Evolutionary conservation across 2,329 filamentous ascomycete species (phyloP), one percentile per base, ranked within the genome.

Genomic region (Akanthomyces muscarius): DNA sequence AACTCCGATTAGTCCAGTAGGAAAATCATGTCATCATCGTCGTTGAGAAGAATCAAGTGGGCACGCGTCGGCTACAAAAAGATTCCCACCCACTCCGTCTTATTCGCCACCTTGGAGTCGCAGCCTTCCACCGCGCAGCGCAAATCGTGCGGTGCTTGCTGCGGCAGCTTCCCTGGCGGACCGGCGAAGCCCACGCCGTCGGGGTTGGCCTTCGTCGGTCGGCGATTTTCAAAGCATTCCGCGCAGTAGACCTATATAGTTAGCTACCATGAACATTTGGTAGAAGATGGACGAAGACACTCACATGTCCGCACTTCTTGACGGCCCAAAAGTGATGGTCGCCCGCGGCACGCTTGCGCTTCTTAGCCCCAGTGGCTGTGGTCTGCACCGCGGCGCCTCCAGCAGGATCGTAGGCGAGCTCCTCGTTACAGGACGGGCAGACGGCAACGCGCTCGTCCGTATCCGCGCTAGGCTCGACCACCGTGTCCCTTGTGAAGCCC

Each of bases 241-340:
- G 81, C 81, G 73, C 86, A 89, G 70, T 86, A 89, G 16, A 88
- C 86, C 86, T 88, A 63, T 36, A 42, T 63, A 38, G 41, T 50
- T 30, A 56, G 55, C 18, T 23, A 18, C 54, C 33, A 11, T 11
- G 33, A 36, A 8, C 33, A 10, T 36, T 11, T 36, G 33, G 10
- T 6, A 30, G 4, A 2, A n/a, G 16, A 25, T 4, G 6, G 28
- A 8, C 2, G 50, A 36, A 25, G 7, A n/a, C 33, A 74, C 81
- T 71, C 83, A 98, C 95, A 78, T 99, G 95, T 67, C 95, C 95
- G 73, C 95, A 99, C 58, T 83, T 83, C 75, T 93, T 97, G 42
- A 95, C 83, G 0, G 95, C 89, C 92, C 93, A 98, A 66, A 98
- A 94, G 70, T 97, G 90, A 71, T 91, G 88, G 75, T 96, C 92